Evolutionary conservation across 306 rosid species (phyloP).

Genomic region (Cicer judaicum): DNA sequence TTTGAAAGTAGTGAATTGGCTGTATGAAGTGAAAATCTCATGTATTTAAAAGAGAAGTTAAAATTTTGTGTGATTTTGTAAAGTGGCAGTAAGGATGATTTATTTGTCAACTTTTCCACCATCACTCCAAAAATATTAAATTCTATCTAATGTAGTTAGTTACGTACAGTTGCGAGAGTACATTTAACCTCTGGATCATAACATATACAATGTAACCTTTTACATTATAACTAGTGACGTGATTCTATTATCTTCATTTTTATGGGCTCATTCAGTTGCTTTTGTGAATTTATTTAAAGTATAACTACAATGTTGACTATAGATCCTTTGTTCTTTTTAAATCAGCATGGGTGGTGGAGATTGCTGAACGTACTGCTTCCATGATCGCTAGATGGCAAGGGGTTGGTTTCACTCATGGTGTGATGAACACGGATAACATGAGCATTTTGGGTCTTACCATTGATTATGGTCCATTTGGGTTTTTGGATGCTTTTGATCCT

Average conservation of each 20-base stretch:
- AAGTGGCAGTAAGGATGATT: background rate
- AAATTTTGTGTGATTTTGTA: background rate
- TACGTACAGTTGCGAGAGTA: background rate
- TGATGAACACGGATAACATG: slow-evolving; percentile 98
- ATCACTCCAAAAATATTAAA: background rate
- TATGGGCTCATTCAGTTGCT: background rate
- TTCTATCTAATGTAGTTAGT: background rate
- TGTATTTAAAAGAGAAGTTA: too few species aligned
- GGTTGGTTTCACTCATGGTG: slow-evolving; percentile 98
- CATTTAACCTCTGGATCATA: background rate
- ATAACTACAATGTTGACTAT: slow-evolving; percentile 22
- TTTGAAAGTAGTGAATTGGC: background rate
- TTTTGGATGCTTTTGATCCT: slow-evolving; percentile 99
- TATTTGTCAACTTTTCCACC: background rate
- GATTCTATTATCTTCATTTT: background rate
- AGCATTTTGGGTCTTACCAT: slow-evolving; percentile 97
- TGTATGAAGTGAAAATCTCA: background rate
- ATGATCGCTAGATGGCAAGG: slow-evolving; percentile 97
- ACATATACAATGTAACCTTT: background rate
- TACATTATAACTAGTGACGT: background rate
- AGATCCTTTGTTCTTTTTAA: slow-evolving; percentile 25
- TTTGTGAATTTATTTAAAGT: background rate
- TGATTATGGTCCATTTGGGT: slow-evolving; percentile 98
- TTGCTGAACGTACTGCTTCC: slow-evolving; percentile 95
- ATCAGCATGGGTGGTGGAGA: slow-evolving; percentile 93